A percentile compares a stretch with the other conserved stretches of the same genome.
These are phyloP conservation scores for Quercus suber DNA, from an alignment of 306 rosid genomes.

Conservation along the genomic window DNA sequence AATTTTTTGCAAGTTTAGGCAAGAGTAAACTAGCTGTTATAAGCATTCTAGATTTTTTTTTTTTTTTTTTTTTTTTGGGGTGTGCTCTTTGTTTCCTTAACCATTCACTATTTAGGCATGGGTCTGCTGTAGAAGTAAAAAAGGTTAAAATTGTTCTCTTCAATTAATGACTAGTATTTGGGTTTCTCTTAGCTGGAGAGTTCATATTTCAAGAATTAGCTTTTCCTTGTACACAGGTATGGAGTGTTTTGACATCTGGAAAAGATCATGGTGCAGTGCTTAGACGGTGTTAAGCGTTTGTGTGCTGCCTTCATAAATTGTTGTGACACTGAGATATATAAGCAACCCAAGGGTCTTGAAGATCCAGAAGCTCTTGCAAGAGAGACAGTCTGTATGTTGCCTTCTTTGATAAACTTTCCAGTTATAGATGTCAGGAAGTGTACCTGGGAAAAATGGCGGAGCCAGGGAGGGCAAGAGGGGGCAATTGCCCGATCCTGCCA, in stretches of 20 bases:
- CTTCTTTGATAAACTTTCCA: slow-evolving; percentile 24
- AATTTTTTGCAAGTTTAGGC: background rate
- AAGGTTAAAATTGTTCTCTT: background rate
- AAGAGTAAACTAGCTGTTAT: background rate
- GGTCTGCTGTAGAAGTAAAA: background rate
- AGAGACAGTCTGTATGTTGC: slow-evolving; percentile 78
- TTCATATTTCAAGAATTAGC: background rate
- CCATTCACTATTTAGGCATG: background rate
- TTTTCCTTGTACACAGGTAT: slow-evolving; percentile 52
- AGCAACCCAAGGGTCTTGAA: slow-evolving; percentile 61
- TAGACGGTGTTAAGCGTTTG: slow-evolving; percentile 75
- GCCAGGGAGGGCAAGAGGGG: too few species aligned
- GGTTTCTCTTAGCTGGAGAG: background rate
- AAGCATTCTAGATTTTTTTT: background rate
- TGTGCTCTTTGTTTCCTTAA: background rate
- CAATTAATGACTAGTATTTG: background rate
- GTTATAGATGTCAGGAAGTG: slow-evolving; percentile 14
- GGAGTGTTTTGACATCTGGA: slow-evolving; percentile 66
- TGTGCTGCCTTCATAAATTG: slow-evolving; percentile 52
- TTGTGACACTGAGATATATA: slow-evolving; percentile 47
- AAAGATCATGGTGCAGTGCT: slow-evolving; percentile 81
- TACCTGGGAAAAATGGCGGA: too few species aligned
- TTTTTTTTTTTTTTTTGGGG: background rate
- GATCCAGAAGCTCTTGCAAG: slow-evolving; percentile 88
- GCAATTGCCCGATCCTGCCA: too few species aligned